Percentiles rank a stretch among this genome's conserved stretches.
Evolutionary conservation across 768 basidiomycete genomes (phyloP).

Genomic region (Artomyces pyxidatus): DNA sequence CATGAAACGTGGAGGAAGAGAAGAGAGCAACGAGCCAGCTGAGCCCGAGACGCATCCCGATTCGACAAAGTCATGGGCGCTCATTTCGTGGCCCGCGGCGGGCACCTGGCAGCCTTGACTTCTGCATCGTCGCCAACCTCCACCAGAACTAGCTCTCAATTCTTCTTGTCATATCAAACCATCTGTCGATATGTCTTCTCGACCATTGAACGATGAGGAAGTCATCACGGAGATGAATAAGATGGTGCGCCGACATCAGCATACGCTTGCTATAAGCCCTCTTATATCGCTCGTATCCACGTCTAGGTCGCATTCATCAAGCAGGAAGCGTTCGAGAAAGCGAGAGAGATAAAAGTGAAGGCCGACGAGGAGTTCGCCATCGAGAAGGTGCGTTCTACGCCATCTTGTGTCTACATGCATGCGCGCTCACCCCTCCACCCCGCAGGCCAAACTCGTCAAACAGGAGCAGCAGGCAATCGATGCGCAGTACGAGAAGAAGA

Average conservation of each 20-base stretch:
- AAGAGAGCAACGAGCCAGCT: no score
- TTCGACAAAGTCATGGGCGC: no score
- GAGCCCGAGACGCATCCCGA: no score
- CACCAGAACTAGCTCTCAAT: no score
- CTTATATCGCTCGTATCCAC: not conserved
- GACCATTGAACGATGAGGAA: constrained; percentile 89
- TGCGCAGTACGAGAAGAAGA: constrained; percentile 90
- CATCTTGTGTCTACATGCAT: no score
- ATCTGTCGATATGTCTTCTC: constrained; percentile 47
- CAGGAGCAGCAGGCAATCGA: constrained; percentile 95
- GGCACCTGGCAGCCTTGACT: no score
- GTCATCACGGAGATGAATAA: constrained; percentile 97
- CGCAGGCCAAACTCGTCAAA: constrained; percentile 91
- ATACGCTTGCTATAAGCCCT: constrained; percentile 4
- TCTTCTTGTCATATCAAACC: not conserved
- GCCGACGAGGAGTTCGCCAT: constrained; percentile 99
- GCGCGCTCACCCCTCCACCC: no score
- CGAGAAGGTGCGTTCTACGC: constrained; percentile 61
- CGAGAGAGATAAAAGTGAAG: constrained; percentile 92
- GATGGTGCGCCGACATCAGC: constrained; percentile 54
- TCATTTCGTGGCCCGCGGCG: no score
- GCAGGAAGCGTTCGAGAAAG: constrained; percentile 97
- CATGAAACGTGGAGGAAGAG: no score
- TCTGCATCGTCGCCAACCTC: no score
- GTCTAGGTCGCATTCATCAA: constrained; percentile 93